Percentiles rank a stretch among this genome's conserved stretches.
These are phyloP conservation scores for Fusarium humuli DNA, from an alignment of 2,329 filamentous ascomycete species.

Conservation along the genomic window DNA sequence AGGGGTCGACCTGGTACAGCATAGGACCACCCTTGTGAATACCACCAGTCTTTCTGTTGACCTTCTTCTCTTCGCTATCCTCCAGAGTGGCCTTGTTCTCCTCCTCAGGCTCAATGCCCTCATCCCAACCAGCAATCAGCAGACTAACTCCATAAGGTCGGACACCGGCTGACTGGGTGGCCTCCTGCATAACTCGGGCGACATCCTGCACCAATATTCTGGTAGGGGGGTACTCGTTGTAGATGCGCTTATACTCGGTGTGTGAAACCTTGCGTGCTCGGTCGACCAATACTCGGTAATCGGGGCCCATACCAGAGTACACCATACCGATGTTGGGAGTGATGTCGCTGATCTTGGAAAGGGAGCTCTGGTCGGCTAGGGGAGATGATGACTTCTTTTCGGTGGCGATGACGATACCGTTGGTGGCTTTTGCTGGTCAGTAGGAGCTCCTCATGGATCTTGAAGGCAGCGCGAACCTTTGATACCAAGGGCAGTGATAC, in stretches of 20 bases:
- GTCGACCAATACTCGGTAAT: slow-evolving; percentile 97
- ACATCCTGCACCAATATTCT: slow-evolving; percentile 99
- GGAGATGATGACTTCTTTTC: slow-evolving; percentile 99
- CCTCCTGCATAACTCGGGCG: slow-evolving; percentile 97
- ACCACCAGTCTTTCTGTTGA: slow-evolving; percentile 88
- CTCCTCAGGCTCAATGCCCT: slow-evolving; percentile 90
- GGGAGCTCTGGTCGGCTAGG: slow-evolving; percentile 92
- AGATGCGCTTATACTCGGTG: slow-evolving; percentile 99
- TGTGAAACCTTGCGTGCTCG: slow-evolving; percentile 98
- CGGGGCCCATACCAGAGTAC: slow-evolving; percentile 98
- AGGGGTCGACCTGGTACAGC: slow-evolving; percentile 99
- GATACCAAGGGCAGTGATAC: slow-evolving; percentile 97
- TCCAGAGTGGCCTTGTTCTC: slow-evolving; percentile 63
- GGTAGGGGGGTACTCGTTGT: slow-evolving; percentile 99
- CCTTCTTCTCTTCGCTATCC: slow-evolving; percentile 76
- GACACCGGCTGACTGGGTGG: slow-evolving; percentile 97
- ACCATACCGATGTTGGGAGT: slow-evolving; percentile 99
- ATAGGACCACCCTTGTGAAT: slow-evolving; percentile 96
- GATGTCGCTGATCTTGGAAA: slow-evolving; percentile 97
- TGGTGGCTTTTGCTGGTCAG: slow-evolving; percentile 76
- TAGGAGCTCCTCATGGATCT: background rate
- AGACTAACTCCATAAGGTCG: slow-evolving; percentile 96
- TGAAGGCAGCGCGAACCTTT: slow-evolving; percentile 75
- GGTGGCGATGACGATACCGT: slow-evolving; percentile 97
- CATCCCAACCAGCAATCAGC: slow-evolving; percentile 97